Percentiles rank a stretch among this genome's conserved stretches.
Evolutionary conservation across 495 filamentous ascomycete genomes (phyloP).

Genomic region (Viridothelium virens): DNA sequence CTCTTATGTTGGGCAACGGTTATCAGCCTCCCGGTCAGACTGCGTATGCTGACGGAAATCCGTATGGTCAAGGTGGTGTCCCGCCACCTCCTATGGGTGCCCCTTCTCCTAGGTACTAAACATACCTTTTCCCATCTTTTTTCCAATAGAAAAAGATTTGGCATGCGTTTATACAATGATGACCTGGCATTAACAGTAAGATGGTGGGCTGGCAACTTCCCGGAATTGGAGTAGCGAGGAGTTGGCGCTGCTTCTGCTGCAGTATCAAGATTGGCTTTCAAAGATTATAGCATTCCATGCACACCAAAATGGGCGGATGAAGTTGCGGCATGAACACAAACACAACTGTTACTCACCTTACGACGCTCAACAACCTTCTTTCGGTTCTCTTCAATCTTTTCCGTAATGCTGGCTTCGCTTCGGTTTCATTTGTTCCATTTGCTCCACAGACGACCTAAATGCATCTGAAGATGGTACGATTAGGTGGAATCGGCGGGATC

Average conservation of each 20-base stretch:
- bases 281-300: not conserved
- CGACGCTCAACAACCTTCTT: not conserved
- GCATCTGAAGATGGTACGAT: no score
- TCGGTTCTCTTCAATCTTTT: no score
- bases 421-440: no score
- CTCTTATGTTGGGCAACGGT: conserved; percentile 6
- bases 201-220: not conserved
- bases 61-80: conserved; percentile 23
- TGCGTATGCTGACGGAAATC: conserved; percentile 30
- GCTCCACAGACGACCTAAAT: no score
- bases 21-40: conserved; percentile 25
- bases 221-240: not conserved
- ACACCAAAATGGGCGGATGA: not conserved
- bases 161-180: not conserved
- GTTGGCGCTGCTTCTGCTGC: not conserved
- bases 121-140: not conserved
- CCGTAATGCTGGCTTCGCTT: no score
- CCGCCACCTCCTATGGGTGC: conserved; percentile 34
- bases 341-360: not conserved
- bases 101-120: conserved; percentile 27
- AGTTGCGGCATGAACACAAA: not conserved
- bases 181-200: not conserved
- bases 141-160: not conserved
- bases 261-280: not conserved
- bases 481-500: no score